Base-by-base conservation (phyloP, 2,329 filamentous ascomycete genomes). In the Herpotrichia juniperi region DNA sequence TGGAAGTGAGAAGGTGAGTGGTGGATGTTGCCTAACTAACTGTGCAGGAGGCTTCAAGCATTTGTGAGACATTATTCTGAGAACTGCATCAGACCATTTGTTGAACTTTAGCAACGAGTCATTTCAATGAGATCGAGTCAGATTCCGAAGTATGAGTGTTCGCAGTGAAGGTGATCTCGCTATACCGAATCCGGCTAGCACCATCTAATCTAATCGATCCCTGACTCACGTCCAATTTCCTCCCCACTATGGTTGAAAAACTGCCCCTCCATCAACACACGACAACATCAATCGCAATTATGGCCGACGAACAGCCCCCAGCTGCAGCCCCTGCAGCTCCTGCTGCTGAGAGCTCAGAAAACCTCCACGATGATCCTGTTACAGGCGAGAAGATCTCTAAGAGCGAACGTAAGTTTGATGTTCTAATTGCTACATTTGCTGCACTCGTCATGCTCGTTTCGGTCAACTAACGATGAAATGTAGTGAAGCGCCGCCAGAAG, bases 401-500 rank as follows among this genome's bases (percentile, higher is more conserved):
- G 76, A 76, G 69, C 51, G 79, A 81, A 61, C 62, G 68, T 67
- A 51, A 50, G 66, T 54, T 17, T 47, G 11, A 30, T 10, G n/a
- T n/a, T n/a, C n/a, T n/a, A n/a, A n/a, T 39, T 28, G 32, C 11
- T 39, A n/a, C 9, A 78, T 75, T n/a, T n/a, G n/a, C n/a, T n/a
- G n/a, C n/a, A n/a, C n/a, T n/a, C n/a, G n/a, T n/a, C 16, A 31
- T 21, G 19, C 35, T 42, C n/a, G 26, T 34, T 30, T 46, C 9
- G 8, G 19, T 31, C 32, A 6, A 17, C 26, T 42, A 21, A 39
- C 50, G 89, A 79, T 93, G 93, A 86, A 85, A 87, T 14, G 88
- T 93, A 79, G 81, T 97, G 75, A 99, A 99, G 91, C 93, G 91
- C 81, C 87, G 93, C 69, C 86, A 93, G 80, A 99, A 99, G 90